These are phyloP conservation scores for Fusarium siculi DNA, from an alignment of 2,329 filamentous ascomycete species.

Conservation along the genomic window DNA sequence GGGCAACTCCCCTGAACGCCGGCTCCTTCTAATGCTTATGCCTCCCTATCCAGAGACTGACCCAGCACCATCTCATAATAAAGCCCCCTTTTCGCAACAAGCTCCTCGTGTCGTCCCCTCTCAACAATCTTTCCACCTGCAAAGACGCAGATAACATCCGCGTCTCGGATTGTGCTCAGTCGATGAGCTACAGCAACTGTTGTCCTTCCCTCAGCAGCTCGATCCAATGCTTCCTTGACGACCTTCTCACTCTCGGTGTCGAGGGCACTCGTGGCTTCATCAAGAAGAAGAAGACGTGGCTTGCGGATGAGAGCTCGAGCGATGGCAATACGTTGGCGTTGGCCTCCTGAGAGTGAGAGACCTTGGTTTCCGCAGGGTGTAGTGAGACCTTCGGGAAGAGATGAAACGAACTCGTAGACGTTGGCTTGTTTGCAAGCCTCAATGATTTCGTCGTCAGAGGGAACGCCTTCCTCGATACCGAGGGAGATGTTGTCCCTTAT, in stretches of 20 bases:
- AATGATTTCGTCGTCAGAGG: conserved; percentile 54
- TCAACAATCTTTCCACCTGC: conserved; percentile 60
- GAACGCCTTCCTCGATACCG: conserved; percentile 51
- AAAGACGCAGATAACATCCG: conserved; percentile 72
- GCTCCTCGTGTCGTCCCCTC: conserved; percentile 68
- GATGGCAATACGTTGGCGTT: conserved; percentile 78
- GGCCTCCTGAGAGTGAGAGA: conserved; percentile 76
- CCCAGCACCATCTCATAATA: conserved; percentile 66
- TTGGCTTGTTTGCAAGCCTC: conserved; percentile 65
- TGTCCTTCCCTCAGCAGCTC: conserved; percentile 54
- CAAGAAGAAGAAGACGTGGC: conserved; percentile 74
- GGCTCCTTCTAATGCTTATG: not conserved
- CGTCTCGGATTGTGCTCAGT: conserved; percentile 64
- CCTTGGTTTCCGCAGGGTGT: conserved; percentile 74
- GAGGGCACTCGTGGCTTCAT: conserved; percentile 75
- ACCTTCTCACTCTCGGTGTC: conserved; percentile 74
- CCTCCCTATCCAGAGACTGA: conserved; percentile 53
- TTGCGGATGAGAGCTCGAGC: conserved; percentile 75
- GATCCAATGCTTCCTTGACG: conserved; percentile 71
- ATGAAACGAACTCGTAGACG: conserved; percentile 65
- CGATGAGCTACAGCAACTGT: conserved; percentile 75
- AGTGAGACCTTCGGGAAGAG: conserved; percentile 68
- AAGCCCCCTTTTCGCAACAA: conserved; percentile 59
- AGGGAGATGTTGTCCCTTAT: conserved; percentile 67
- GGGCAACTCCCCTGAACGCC: not conserved